Evolutionary conservation across 1,284 basidiomycete genomes (phyloP).

Genomic region (Hymenochaete sp.): DNA sequence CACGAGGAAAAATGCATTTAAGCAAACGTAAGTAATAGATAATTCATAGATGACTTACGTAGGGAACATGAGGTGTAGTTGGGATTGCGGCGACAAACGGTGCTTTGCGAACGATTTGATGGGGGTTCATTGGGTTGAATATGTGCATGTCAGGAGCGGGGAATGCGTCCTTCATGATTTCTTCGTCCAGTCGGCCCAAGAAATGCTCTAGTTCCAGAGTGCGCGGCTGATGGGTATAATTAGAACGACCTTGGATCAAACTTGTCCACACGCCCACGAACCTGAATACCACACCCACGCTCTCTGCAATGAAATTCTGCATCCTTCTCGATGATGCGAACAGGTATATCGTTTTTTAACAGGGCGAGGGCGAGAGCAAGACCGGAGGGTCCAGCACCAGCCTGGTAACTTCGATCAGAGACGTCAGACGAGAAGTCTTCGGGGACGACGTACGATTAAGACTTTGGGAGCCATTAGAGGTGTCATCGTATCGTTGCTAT

Average conservation of each 20-base stretch:
- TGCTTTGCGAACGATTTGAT: neutral
- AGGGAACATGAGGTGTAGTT: constrained; percentile 11
- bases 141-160: neutral
- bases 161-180: constrained; percentile 4
- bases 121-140: constrained; percentile 4
- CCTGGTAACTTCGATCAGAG: constrained; percentile 8
- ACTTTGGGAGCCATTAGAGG: neutral
- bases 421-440: neutral
- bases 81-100: constrained; percentile 1
- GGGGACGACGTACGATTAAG: constrained; percentile 3
- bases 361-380: constrained; percentile 12
- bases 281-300: neutral
- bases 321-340: constrained; percentile 17
- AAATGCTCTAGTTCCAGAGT: constrained; percentile 17
- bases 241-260: no score
- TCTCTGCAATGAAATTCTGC: neutral
- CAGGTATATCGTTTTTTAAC: constrained; percentile 13
- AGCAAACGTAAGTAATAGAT: neutral
- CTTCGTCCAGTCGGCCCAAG: constrained; percentile 6
- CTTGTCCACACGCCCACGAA: neutral
- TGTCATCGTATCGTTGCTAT: no score
- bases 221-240: constrained; percentile 9
- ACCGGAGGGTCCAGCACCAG: constrained; percentile 15
- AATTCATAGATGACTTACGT: constrained; percentile 3
- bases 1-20: no score